A percentile compares a stretch with the other conserved stretches of the same genome.
phyloP scores from a whole-genome alignment of 495 filamentous ascomycete genomes.

The Penicillium crystallinum region DNA sequence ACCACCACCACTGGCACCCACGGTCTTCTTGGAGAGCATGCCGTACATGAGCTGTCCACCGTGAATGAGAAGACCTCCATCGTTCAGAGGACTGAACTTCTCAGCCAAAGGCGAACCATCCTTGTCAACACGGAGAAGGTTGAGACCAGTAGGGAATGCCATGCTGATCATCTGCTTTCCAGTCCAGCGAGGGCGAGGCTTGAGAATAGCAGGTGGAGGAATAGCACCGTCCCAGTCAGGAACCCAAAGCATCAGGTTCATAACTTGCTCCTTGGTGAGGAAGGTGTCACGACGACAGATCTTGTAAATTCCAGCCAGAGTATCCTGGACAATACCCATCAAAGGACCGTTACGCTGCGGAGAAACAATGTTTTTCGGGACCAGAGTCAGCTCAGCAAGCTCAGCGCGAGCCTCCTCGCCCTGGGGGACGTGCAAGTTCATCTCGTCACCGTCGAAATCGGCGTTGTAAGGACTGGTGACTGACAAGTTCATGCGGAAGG shows the following conservation, averaged over 20 bases:
- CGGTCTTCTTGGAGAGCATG: conserved; percentile 85
- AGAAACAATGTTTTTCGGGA: conserved; percentile 95
- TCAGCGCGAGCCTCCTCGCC: conserved; percentile 94
- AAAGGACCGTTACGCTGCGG: conserved; percentile 94
- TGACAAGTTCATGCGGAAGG: conserved; percentile 93
- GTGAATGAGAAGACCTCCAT: conserved; percentile 77
- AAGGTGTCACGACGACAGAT: conserved; percentile 90
- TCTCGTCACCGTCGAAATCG: conserved; percentile 99
- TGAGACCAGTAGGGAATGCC: conserved; percentile 81
- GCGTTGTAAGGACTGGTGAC: conserved; percentile 99
- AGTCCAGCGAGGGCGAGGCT: conserved; percentile 92
- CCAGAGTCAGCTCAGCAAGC: conserved; percentile 87
- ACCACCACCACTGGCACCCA: conserved; percentile 80
- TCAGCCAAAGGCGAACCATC: conserved; percentile 48
- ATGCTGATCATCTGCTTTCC: conserved; percentile 97
- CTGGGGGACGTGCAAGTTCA: conserved; percentile 99
- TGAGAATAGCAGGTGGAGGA: conserved; percentile 83
- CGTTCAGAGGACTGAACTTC: conserved; percentile 61
- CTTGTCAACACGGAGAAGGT: conserved; percentile 60
- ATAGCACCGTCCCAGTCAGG: conserved; percentile 96
- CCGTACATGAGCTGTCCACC: conserved; percentile 88
- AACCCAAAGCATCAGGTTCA: conserved; percentile 95
- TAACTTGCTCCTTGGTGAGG: conserved; percentile 80
- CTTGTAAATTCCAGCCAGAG: conserved; percentile 93
- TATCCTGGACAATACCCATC: conserved; percentile 99